Conservation (phyloP, 176 grass and related monocot species). For the Oryza brachyantha region DNA sequence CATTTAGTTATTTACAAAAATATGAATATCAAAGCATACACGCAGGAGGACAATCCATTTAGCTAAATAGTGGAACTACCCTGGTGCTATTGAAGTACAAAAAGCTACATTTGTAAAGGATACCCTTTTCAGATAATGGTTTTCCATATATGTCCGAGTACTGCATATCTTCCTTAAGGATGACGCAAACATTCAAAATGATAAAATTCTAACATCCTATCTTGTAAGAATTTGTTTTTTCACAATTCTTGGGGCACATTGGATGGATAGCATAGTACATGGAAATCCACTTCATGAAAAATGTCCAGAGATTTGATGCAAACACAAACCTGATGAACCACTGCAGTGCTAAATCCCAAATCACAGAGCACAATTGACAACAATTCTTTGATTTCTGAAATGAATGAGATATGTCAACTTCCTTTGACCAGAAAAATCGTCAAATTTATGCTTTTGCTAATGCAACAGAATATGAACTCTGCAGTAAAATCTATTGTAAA, state of each 20-base stretch:
- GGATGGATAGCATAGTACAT: neutral
- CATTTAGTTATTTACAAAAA: constrained; percentile 7
- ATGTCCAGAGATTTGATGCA: neutral
- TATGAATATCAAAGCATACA: neutral
- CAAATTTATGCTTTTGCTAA: neutral
- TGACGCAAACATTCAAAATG: neutral
- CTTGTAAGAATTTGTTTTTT: neutral
- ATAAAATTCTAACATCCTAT: neutral
- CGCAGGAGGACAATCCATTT: neutral
- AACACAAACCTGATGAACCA: constrained; percentile 78
- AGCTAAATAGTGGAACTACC: neutral
- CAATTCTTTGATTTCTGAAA: constrained; percentile 94
- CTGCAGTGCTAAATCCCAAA: constrained; percentile 81
- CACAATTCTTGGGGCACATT: neutral
- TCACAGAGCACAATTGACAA: constrained; percentile 73
- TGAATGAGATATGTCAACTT: constrained; percentile 26
- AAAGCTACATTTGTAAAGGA: neutral
- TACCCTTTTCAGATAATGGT: neutral
- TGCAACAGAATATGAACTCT: neutral
- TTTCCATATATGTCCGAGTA: neutral
- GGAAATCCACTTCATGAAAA: neutral
- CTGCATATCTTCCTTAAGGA: neutral
- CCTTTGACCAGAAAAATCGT: neutral
- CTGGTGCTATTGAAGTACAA: neutral
- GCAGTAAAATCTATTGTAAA: neutral